Evolutionary conservation across 2,329 filamentous ascomycete genomes (phyloP), one percentile per base, ranked within the genome.

Genomic region (Botryotinia calthae): DNA sequence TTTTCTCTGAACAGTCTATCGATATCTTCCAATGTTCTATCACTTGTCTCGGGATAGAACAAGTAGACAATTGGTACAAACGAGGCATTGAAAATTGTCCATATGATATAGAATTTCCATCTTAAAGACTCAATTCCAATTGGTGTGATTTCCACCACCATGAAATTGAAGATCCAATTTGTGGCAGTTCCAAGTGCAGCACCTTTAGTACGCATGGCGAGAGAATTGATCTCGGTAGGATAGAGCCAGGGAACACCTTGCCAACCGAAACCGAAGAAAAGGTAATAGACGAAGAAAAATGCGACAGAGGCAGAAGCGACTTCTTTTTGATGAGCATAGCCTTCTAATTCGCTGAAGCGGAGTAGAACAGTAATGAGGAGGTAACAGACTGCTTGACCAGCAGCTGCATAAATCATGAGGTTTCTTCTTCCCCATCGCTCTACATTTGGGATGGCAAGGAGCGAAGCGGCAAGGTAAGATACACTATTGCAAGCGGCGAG

Each of bases 361-460:
- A 72, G 64, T 4, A 89, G 83, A 44, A 93, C 85, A 1, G 70
- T 72, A 1, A 72, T 72, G 12, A 72, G 25, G 1, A 72, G 70
- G 88, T 86, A 91, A 93, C 93, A 66, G 88, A 89, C 79, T n/a
- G 88, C 88, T 84, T 90, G 89, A 0, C 89, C 89, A 37, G 86
- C 82, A 0, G 88, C 88, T 68, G 91, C 91, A 75, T 92, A 88
- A 20, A 94, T 82, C 90, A 94, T 93, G 74, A 94, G 86, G 77
- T 88, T 87, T n/a, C 91, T 86, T 44, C 92, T 89, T 18, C 90
- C 90, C 7, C 90, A 87, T 1, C 87, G 86, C 81, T 86, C 85
- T 64, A 86, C 84, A 4, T 82, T 80, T 14, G 81, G 82, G 2
- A 84, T 76, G 0, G 83, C 82, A 16, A 84, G 76, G 28, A 67